phyloP scores from a whole-genome alignment of 169 alveolate genomes.

The Plasmodium billcollinsi region DNA sequence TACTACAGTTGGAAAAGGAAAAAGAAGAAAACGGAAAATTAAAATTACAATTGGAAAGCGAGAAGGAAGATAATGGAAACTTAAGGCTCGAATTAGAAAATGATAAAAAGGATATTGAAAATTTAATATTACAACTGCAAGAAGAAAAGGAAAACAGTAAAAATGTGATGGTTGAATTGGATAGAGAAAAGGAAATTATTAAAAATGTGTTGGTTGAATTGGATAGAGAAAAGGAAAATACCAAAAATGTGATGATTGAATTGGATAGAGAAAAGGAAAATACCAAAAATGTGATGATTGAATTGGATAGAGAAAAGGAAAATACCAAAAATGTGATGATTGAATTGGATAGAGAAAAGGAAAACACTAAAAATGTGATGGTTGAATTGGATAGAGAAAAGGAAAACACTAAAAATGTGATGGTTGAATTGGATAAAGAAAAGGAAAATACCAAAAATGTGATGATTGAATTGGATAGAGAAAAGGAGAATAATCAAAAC shows the following conservation, averaged over 20 bases:
- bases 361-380: no score
- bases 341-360: neutral
- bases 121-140: slow-evolving; percentile 20
- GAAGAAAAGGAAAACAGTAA: slow-evolving; percentile 10
- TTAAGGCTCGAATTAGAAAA: slow-evolving; percentile 10
- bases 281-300: neutral
- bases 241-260: neutral
- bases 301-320: neutral
- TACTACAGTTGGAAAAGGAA: neutral
- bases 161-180: slow-evolving; percentile 30
- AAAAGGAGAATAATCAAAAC: neutral
- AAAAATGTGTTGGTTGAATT: slow-evolving; percentile 18
- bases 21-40: neutral
- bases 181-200: slow-evolving; percentile 19
- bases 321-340: neutral
- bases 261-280: slow-evolving; percentile 8
- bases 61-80: neutral
- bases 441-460: neutral
- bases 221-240: slow-evolving; percentile 4
- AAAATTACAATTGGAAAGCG: slow-evolving; percentile 12
- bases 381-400: neutral
- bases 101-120: slow-evolving; percentile 4
- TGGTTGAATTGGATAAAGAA: slow-evolving; percentile 12
- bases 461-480: slow-evolving; percentile 16
- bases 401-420: neutral